Evolutionary conservation across 305 asterid species (phyloP), one percentile per base, ranked within the genome.

Genomic region (Solanum hybrid): DNA sequence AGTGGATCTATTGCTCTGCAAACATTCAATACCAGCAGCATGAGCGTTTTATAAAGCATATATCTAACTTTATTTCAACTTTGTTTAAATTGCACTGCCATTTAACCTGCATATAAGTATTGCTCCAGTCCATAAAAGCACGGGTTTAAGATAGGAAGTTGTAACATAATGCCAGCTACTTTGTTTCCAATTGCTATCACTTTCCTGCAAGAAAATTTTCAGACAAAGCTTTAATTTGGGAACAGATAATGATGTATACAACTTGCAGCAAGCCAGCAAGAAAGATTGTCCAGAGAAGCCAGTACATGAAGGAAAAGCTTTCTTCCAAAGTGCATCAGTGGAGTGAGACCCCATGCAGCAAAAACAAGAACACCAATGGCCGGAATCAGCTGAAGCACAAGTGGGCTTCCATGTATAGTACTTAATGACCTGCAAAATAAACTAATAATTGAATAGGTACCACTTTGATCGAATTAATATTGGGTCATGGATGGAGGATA

Each of bases 1-100:
- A 96, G 81, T 35, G 98, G 98, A 89, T 96, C 99, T 93, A 96
- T 91, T 86, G 96, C 95, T 92, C 99, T 97, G 98, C 81, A 93
- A 91, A 90, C 87, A 5, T 85, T 60, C 88, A 85, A 0, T 13
- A 60, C n/a, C 88, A 85, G 51, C 77, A 85, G 76, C 32, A 85
- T 85, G 88, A 85, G 51, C 2, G 5, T 3, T 32, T 60, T 85
- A 60, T 85, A 32, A 85, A 60, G 5, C 32, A 56, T 56, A 56
- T 85, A 85, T 85, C 34, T 32, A 32, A 85, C 77, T 31, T 85
- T 35, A 79, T 42, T 85, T 85, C 42, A 60, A 60, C 32, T 56
- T 11, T 40, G 86, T 51, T 73, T 81, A 85, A 35, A 86, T 40
- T 66, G 66, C 64, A 87, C 0, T 85, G 75, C 13, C 82, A n/a